Evolutionary conservation across 495 filamentous ascomycete genomes (phyloP).

Genomic region (Rusavskia elegans): DNA sequence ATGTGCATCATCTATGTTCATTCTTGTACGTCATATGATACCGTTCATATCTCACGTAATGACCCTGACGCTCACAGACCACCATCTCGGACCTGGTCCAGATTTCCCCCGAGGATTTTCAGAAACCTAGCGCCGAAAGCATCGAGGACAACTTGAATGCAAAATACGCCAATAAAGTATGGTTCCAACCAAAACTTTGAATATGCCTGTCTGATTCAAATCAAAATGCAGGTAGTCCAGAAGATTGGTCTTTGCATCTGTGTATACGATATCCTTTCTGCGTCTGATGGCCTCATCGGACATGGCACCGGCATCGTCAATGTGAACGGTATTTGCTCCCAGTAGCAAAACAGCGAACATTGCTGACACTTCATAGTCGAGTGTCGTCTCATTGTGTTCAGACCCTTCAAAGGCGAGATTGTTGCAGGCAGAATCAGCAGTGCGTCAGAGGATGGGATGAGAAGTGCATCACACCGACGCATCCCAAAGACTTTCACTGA

Average conservation of each 20-base stretch:
- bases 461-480: constrained; percentile 33
- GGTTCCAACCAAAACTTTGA: constrained; percentile 1
- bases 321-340: constrained; percentile 58
- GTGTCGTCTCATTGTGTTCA: constrained; percentile 84
- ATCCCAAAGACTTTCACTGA: constrained; percentile 1
- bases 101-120: constrained; percentile 73
- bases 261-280: constrained; percentile 70
- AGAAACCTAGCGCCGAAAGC: constrained; percentile 56
- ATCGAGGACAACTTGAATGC: constrained; percentile 89
- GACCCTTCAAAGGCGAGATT: constrained; percentile 86
- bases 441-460: constrained; percentile 56
- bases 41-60: neutral
- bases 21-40: constrained; percentile 28
- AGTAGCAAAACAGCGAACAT: neutral
- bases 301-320: constrained; percentile 80
- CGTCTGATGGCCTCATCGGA: constrained; percentile 83
- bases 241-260: constrained; percentile 86
- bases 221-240: constrained; percentile 37
- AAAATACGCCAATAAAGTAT: constrained; percentile 86
- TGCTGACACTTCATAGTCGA: constrained; percentile 40
- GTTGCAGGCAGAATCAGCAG: constrained; percentile 64
- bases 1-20: constrained; percentile 30
- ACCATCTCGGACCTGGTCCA: constrained; percentile 82
- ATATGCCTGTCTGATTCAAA: constrained; percentile 21
- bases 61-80: constrained; percentile 23